These are phyloP conservation scores for Angomonas desouzai DNA, from an alignment of 208 protist genomes.

Conservation along the genomic window DNA sequence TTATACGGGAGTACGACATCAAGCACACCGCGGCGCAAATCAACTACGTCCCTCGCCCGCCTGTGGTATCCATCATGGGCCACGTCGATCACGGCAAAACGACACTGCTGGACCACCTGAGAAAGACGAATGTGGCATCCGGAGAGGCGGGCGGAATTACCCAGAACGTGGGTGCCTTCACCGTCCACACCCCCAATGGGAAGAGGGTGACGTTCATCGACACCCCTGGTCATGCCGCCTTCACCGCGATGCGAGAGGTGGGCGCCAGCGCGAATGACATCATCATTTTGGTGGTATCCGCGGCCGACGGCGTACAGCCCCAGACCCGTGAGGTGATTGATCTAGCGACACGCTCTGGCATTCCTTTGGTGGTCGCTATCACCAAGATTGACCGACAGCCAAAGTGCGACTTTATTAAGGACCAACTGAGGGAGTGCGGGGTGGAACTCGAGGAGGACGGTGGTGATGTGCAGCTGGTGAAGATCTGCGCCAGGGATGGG, in stretches of 20 bases:
- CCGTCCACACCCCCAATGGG: conserved; percentile 36
- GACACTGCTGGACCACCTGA: conserved; percentile 94
- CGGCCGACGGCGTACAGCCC: conserved; percentile 93
- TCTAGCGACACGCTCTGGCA: conserved; percentile 52
- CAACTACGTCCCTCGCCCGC: conserved; percentile 71
- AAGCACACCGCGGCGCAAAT: conserved; percentile 82
- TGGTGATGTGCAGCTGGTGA: conserved; percentile 91
- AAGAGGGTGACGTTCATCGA: conserved; percentile 96
- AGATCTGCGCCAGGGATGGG: conserved; percentile 90
- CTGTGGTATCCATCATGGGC: conserved; percentile 98
- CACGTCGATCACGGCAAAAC: conserved; percentile 99
- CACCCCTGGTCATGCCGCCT: conserved; percentile 97
- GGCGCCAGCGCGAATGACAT: conserved; percentile 95
- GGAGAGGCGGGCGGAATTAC: conserved; percentile 98
- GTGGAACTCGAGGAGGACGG: conserved; percentile 92
- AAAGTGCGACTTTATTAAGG: conserved; percentile 72
- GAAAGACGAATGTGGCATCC: conserved; percentile 90
- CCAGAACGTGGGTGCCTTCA: conserved; percentile 95
- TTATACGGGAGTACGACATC: conserved; percentile 81
- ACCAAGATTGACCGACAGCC: conserved; percentile 96
- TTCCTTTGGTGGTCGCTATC: conserved; percentile 94
- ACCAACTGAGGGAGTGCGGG: conserved; percentile 69
- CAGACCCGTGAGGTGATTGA: conserved; percentile 93
- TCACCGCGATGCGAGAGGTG: conserved; percentile 93
- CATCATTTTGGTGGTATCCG: conserved; percentile 95